These are phyloP conservation scores for Sphaerulina vaccinii DNA, from an alignment of 2,329 filamentous ascomycete species.

Conservation along the genomic window DNA sequence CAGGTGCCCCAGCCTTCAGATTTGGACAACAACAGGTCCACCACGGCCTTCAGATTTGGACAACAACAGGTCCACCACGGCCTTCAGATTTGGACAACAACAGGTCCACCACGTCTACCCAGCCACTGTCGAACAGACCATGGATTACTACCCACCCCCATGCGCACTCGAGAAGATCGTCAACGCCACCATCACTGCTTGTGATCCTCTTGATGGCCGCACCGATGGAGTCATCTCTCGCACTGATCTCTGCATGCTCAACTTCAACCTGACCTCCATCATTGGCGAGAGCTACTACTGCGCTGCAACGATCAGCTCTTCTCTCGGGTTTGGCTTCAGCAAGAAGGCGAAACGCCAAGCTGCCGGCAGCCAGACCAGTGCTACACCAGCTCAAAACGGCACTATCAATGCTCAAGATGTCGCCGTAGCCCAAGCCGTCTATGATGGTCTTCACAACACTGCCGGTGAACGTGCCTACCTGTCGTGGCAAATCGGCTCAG, in stretches of 20 bases:
- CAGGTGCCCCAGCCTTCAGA: slow-evolving; percentile 49
- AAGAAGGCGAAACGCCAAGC: slow-evolving; percentile 20
- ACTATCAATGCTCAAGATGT: slow-evolving; percentile 32
- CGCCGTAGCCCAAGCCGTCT: slow-evolving; percentile 37
- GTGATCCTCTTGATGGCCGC: slow-evolving; percentile 55
- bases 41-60: slow-evolving; percentile 47
- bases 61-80: slow-evolving; percentile 50
- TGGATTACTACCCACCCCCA: slow-evolving; percentile 43
- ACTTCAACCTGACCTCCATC: slow-evolving; percentile 47
- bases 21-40: slow-evolving; percentile 45
- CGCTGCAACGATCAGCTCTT: slow-evolving; percentile 32
- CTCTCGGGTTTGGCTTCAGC: slow-evolving; percentile 18
- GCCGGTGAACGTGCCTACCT: slow-evolving; percentile 45
- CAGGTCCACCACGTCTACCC: slow-evolving; percentile 46
- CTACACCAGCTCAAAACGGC: slow-evolving; percentile 29
- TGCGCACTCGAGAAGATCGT: slow-evolving; percentile 52
- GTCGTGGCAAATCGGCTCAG: slow-evolving; percentile 37
- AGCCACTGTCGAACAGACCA: slow-evolving; percentile 41
- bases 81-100: slow-evolving; percentile 46
- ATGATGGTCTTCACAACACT: slow-evolving; percentile 42
- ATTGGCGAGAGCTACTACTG: slow-evolving; percentile 50
- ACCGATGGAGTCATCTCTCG: slow-evolving; percentile 54
- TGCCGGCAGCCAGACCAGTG: slow-evolving; percentile 19
- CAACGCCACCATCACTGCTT: slow-evolving; percentile 55
- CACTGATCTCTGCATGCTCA: slow-evolving; percentile 48